Evolutionary conservation across 495 filamentous ascomycete species (phyloP), one percentile per base, ranked within the genome.

Genomic region (Penicillium canescens): DNA sequence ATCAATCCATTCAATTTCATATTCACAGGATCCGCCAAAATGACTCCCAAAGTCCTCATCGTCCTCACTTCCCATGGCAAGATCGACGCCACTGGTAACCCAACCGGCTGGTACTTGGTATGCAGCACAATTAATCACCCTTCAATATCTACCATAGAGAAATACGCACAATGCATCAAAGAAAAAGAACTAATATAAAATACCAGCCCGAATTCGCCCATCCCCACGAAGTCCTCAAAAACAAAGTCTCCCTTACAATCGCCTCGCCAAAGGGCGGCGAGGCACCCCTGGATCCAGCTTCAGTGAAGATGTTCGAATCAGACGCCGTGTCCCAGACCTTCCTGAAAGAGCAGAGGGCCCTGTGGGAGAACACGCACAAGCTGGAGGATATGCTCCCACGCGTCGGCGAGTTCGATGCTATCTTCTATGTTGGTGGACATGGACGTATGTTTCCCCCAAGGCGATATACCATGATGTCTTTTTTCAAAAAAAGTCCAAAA

Each of bases 361-460:
- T 88, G 4, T 91, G 86, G 85, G 81, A 83, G 61, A 75, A 84
- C 28, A 90, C 87, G 0, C 54, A 74, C 2, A 77, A 78, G 50
- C 63, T 91, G 1, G 55, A 68, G 0, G 62, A 74, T 3, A 73
- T 87, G 42, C 37, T 78, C 0, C 79, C 82, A 0, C 73, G 74
- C 26, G 78, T 78, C 0, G 65, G 53, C 38, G 84, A 89, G 40
- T 91, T 83, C 61, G 87, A 83, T 46, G 87, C 83, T 21, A 68
- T 91, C 40, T 89, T 86, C 67, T 89, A 80, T 66, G 86, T 89
- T 11, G 89, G 89, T 57, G 88, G 88, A 21, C 85, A 91, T 69
- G 88, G 88, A n/a, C 87, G 82, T 84, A 70, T 44, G 81, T 72
- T 16, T 13, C 43, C 44, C 33, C 36, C 7, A 26, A n/a, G 12